A percentile compares a stretch with the other conserved stretches of the same genome.
Conservation (phyloP, 1,284 basidiomycete genomes). For the Apiotrichum gracile region DNA sequence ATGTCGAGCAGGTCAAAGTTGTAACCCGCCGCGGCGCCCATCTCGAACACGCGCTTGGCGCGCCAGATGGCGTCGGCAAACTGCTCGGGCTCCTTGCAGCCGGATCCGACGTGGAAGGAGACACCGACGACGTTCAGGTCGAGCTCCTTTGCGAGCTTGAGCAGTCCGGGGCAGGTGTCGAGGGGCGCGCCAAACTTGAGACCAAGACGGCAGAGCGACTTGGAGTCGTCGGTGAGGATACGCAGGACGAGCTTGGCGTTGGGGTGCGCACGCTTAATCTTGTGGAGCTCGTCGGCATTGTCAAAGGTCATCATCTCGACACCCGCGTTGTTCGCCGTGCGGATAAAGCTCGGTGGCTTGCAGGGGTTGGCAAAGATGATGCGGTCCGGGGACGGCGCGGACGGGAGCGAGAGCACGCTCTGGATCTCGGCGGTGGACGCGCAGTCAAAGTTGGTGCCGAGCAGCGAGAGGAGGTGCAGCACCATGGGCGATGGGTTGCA, state of each 20-base stretch:
- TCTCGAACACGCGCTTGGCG: constrained; percentile 78
- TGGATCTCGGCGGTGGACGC: constrained; percentile 95
- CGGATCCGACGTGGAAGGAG: constrained; percentile 96
- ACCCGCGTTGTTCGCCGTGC: constrained; percentile 68
- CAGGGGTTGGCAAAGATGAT: constrained; percentile 99
- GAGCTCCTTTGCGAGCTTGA: constrained; percentile 73
- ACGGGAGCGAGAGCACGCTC: constrained; percentile 68
- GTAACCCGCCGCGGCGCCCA: constrained; percentile 78
- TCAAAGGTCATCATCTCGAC: constrained; percentile 97
- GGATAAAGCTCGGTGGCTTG: constrained; percentile 91
- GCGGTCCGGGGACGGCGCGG: constrained; percentile 50
- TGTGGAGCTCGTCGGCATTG: constrained; percentile 95
- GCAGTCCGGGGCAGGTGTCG: constrained; percentile 68
- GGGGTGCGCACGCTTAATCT: constrained; percentile 79
- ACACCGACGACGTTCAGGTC: constrained; percentile 85
- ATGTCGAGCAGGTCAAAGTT: constrained; percentile 80
- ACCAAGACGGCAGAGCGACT: constrained; percentile 86
- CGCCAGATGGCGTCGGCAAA: constrained; percentile 86
- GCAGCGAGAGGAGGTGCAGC: constrained; percentile 76
- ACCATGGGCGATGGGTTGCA: constrained; percentile 97
- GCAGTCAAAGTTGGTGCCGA: constrained; percentile 94
- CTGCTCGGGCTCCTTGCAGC: constrained; percentile 85
- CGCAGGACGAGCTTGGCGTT: constrained; percentile 82
- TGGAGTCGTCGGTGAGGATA: constrained; percentile 95
- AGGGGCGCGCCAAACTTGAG: constrained; percentile 97